Base-by-base conservation (phyloP, 495 filamentous ascomycete species). In the Cercophora samala region DNA sequence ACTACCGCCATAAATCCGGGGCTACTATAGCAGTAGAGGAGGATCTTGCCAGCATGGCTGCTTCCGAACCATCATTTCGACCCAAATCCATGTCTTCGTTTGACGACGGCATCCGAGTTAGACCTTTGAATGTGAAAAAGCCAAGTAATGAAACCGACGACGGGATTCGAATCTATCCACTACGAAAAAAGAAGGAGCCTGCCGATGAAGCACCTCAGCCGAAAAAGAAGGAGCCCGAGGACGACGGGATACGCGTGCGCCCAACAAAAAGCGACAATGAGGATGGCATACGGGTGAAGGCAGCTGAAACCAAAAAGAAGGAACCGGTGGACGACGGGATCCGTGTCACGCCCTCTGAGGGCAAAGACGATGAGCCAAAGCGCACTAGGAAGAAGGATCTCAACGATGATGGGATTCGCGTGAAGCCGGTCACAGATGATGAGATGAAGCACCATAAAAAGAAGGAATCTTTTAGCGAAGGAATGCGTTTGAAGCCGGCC, bases 31-130 rank as follows among this genome's bases (percentile, higher is more conserved):
- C 72, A 0, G 74, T 74, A 1, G 76, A 77, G 66, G 73, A 74
- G 29, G 75, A 77, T 13, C 24, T 26, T 6, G 52, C 62, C 4
- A 74, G 70, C 13, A 67, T 68, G 13, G 55, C 59, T 6, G 18
- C 65, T 8, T 64, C 72, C 1, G 64, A 71, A 8, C 62, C 64
- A 9, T 64, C 37, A 23, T 29, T 62, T n/a, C 62, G 24, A 23
- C 21, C 64, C 18, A 72, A 69, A 18, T 67, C 73, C 13, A 75
- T 64, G 24, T 64, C 65, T n/a, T 67, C 69, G 4, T 70, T 68
- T 18, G 71, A 69, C 25, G 75, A 82, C 67, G 74, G 78, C 11
- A 77, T 80, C 63, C 73, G 77, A 5, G 72, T 78, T 11, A 72
- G 63, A 51, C 69, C 75, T 4, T 68, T 76, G 25, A 70, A 69